Base-by-base conservation (phyloP, 768 basidiomycete genomes). In the Termitomyces sp. region DNA sequence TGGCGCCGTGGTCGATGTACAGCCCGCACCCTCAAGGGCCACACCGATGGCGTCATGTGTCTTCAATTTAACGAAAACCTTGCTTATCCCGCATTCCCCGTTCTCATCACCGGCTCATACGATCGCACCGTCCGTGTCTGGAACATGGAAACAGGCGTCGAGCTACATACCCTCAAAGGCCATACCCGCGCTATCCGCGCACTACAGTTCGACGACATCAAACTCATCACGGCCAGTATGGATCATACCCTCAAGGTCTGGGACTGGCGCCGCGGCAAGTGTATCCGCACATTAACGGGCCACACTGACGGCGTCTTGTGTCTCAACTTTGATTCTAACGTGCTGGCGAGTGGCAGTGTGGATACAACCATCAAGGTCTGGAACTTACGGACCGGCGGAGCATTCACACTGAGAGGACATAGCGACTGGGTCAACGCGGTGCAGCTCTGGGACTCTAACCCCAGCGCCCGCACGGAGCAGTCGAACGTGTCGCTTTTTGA, bases 71-170 rank as follows among this genome's bases (percentile, higher is more conserved):
- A 81, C 69, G 96, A 97, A 70, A 86, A 86, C 5, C 78, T 96
- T 10, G 76, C 82, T 1, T 88, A 93, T 69, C 90, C 93, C 8
- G 78, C 85, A 8, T 97, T 95, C 67, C 95, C 96, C 6, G 86
- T 99, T 61, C 87, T 99, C 54, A 95, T 99, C 78, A 96, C 97
- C 2, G 97, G 97, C 27, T 97, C 95, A 2, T 98, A 97, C 72
- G 97, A 99, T 68, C 87, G 91, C 65, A 97, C 94, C 3, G 86
- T 88, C 5, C 86, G 95, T 20, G 87, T 99, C 5, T 99, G 97
- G 97, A 97, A 98, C 69, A 82, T 98, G 52, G 95, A 98, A 72
- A 92, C 89, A 0, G 96, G 95, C 20, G 76, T 82, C 50, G 88
- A 91, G 68, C 78, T 98, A 32, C 88, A 86, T 53, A 88, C 88